Base-by-base conservation (phyloP, 2,329 filamentous ascomycete species). In the Eurotiales sp. region DNA sequence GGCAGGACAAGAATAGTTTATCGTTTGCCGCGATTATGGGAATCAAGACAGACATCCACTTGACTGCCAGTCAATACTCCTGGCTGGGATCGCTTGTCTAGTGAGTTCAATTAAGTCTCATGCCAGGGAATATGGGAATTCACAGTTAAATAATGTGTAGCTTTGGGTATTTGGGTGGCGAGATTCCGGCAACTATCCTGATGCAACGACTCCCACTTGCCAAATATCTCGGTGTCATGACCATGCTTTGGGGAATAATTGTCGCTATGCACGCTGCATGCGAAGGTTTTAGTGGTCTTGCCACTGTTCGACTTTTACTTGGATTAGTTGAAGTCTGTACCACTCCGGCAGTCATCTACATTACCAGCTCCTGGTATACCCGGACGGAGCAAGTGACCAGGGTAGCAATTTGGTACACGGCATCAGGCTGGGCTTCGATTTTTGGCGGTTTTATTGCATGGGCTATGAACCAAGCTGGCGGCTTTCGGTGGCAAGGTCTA, bases 401-500 rank as follows among this genome's bases (percentile, higher is more conserved):
- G 29, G 43, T 46, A 3, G 43, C 43, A 34, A 15, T 46, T 21
- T 46, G 43, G 43, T 46, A 46, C 17, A 46, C 43, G n/a, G 23
- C 43, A 14, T 46, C 43, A 10, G 43, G 43, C 15, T 46, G 43
- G 43, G 43, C 27, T 12, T 19, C 15, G 4, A 29, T 46, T 23
- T 22, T 34, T 14, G 43, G 43, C 12, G 43, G 43, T 3, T 46
- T 46, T 21, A 22, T 46, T 22, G 43, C 43, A 5, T 46, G 43
- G 43, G 29, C 27, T 19, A 46, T 46, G 11, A 3, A 73, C 63
- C 59, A 77, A 74, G 12, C 66, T 70, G 4, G 71, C 60, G 1
- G 75, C 74, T 4, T 70, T 74, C 69, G 62, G 75, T 39, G 63
- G 40, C 22, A 69, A 42, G 8, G 72, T 40, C 17, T 40, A 22